Percentiles rank a stretch among this genome's conserved stretches.
Conservation (phyloP, 352 stramenopile species). For the Pythium periplocum region DNA sequence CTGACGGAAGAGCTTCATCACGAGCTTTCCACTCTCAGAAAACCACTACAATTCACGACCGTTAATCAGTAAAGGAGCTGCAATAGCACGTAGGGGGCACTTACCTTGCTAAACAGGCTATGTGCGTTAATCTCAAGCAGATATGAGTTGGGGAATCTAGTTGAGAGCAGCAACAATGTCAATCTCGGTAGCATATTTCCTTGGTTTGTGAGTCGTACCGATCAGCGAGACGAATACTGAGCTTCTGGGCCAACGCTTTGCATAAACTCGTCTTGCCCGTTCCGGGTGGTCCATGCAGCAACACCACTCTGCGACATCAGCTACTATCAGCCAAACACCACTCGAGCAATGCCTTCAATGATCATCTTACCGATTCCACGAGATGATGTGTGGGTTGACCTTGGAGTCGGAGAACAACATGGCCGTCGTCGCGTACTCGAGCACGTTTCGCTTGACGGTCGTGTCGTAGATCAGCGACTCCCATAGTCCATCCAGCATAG, state of each 20-base stretch:
- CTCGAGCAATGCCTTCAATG: neutral
- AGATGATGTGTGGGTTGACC: conserved; percentile 87
- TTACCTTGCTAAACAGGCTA: conserved; percentile 88
- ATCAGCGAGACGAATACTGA: conserved; percentile 81
- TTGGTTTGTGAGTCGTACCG: conserved; percentile 25
- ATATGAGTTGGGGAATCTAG: conserved; percentile 54
- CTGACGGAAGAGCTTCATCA: conserved; percentile 89
- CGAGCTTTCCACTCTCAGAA: conserved; percentile 91
- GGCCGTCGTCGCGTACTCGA: conserved; percentile 87
- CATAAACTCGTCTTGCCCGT: conserved; percentile 92
- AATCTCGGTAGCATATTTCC: neutral
- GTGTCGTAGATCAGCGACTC: conserved; percentile 85
- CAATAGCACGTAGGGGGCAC: neutral
- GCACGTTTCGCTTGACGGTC: conserved; percentile 68
- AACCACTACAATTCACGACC: conserved; percentile 79
- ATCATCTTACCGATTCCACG: conserved; percentile 77
- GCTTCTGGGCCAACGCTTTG: conserved; percentile 90
- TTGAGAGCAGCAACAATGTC: neutral
- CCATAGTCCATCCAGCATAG: conserved; percentile 67
- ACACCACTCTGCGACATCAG: conserved; percentile 45
- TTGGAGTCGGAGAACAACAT: conserved; percentile 86
- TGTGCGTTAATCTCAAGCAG: conserved; percentile 92
- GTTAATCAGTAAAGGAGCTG: neutral
- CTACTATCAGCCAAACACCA: neutral
- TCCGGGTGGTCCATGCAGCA: conserved; percentile 90